Percentiles rank a stretch among this genome's conserved stretches.
These are phyloP conservation scores for Dothidotthia symphoricarpi DNA, from an alignment of 2,329 filamentous ascomycete species.

Conservation along the genomic window DNA sequence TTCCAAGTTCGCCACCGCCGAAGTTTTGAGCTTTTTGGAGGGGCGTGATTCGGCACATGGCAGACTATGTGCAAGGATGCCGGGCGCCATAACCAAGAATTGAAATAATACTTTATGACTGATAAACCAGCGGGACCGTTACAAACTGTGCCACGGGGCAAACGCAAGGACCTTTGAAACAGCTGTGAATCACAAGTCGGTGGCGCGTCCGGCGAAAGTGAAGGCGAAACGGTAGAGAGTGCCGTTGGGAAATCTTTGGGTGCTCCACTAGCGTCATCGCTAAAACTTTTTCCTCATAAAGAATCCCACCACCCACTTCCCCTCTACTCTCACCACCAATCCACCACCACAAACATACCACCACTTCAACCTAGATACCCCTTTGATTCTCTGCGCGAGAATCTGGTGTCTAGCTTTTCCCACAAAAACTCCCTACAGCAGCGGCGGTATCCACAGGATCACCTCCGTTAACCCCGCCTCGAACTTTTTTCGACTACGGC, in stretches of 20 bases:
- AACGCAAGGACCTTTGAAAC: constrained; percentile 1
- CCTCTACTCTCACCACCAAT: constrained; percentile 29
- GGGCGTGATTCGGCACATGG: constrained; percentile 33
- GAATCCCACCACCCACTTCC: constrained; percentile 15
- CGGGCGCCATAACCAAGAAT: constrained; percentile 33
- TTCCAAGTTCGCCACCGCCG: constrained; percentile 18
- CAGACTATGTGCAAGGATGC: constrained; percentile 27
- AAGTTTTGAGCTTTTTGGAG: constrained; percentile 36
- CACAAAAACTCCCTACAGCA: constrained; percentile 25
- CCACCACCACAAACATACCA: constrained; percentile 28
- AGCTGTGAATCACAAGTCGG: constrained; percentile 13
- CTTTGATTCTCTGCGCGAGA: constrained; percentile 47
- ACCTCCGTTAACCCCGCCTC: constrained; percentile 44
- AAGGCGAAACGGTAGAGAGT: constrained; percentile 12
- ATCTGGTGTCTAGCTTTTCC: constrained; percentile 49
- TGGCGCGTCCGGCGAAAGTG: constrained; percentile 5
- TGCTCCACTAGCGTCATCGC: neutral
- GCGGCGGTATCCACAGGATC: constrained; percentile 46
- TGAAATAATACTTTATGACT: constrained; percentile 7
- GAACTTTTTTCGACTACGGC: constrained; percentile 45
- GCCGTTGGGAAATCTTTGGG: neutral
- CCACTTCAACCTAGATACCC: constrained; percentile 42
- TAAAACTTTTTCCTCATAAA: neutral
- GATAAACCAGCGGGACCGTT: constrained; percentile 5
- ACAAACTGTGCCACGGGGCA: constrained; percentile 8